Base-by-base conservation (phyloP, 2,329 filamentous ascomycete genomes). In the Sporothrix schenckii region DNA sequence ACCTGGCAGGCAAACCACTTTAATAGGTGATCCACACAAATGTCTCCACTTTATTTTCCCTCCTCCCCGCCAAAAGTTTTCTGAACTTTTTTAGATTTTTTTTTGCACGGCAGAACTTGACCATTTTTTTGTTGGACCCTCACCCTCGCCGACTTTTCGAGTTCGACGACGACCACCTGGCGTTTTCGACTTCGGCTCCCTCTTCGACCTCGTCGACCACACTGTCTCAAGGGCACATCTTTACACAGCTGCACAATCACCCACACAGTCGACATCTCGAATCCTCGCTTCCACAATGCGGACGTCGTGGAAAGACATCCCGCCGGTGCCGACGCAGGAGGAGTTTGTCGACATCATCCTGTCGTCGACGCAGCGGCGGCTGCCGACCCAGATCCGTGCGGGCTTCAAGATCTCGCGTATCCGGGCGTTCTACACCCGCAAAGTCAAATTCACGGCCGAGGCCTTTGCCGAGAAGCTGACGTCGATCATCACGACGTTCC, bases 301-400 rank as follows among this genome's bases (percentile, higher is more conserved):
- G 61, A 75, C 72, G 13, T 73, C 72, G 34, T 76, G 88, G 88
- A 90, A 90, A 80, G 89, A 92, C 79, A 96, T 96, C 76, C 90
- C 91, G 73, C 92, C 93, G 75, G 92, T 97, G 75, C 94, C 94
- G 71, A 96, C 92, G 77, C 91, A 91, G 80, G 91, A 96, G 84
- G 95, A 99, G 83, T 98, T 99, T 79, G 87, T 99, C 77, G 95
- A 99, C 82, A 97, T 99, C 80, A 94, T 98, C 75, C 87, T 99
- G 77, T 96, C 92, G 78, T 87, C 95, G 76, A 97, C 93, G 4
- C 94, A 98, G 86, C 88, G 94, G 78, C 90, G 94, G 73, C 85
- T 99, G 74, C 95, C 95, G 16, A 99, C 79, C 0, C 65, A 97
- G 84, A 98, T 99, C 79, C 89, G 95, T 77, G 89, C 94, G 53